Conservation (phyloP, 2,329 filamentous ascomycete genomes). For the Aspergillus ruber region DNA sequence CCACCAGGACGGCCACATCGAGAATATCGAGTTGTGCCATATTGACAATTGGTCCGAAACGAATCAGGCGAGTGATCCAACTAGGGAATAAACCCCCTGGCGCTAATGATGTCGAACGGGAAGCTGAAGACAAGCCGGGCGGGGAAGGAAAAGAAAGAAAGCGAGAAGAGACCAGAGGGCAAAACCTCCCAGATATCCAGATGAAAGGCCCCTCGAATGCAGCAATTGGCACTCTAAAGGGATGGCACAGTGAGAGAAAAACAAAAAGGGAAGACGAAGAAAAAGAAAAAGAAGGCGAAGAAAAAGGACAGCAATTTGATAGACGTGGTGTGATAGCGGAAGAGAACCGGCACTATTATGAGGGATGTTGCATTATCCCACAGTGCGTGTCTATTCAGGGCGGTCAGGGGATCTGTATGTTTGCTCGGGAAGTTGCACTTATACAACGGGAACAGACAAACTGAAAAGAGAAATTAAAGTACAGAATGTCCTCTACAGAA, state of each 20-base stretch:
- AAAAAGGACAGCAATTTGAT: not conserved
- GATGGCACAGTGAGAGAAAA: conserved; percentile 7
- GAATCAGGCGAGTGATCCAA: not conserved
- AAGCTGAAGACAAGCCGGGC: conserved; percentile 1
- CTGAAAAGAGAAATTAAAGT: not conserved
- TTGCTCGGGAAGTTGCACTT: not conserved
- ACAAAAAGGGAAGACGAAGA: not conserved
- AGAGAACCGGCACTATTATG: not conserved
- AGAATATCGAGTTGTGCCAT: conserved; percentile 97
- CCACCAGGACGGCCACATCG: conserved; percentile 84
- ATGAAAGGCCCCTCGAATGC: not conserved
- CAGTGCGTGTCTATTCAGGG: not conserved
- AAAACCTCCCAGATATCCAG: not conserved
- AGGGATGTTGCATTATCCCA: not conserved
- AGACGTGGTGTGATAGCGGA: not conserved
- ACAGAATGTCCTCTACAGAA: not conserved
- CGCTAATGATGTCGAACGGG: not conserved
- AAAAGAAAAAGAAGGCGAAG: conserved; percentile 1
- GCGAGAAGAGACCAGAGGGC: conserved; percentile 6
- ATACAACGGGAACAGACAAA: not conserved
- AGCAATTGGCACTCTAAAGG: not conserved
- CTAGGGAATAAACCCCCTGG: not conserved
- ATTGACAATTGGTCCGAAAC: conserved; percentile 1
- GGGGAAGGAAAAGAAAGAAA: conserved; percentile 3
- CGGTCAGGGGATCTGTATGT: not conserved